Conservation (phyloP, 768 basidiomycete species). For the Psilocybe subaeruginosa region DNA sequence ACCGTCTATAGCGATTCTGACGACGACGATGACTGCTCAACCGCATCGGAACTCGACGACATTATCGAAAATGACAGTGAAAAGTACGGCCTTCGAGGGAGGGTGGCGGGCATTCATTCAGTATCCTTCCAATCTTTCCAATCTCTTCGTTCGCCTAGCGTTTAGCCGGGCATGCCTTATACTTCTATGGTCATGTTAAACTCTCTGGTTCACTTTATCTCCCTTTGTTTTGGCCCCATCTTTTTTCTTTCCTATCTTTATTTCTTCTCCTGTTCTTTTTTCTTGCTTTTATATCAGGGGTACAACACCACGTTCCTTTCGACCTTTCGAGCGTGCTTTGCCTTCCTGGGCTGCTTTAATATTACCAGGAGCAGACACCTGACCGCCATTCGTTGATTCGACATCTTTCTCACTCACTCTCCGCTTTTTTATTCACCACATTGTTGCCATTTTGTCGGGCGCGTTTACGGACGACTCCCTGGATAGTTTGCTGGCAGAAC, state of each 20-base stretch:
- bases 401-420: slow-evolving; percentile 6
- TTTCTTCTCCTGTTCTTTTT: slow-evolving; percentile 12
- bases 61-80: slow-evolving; percentile 36
- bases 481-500: slow-evolving; percentile 5
- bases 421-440: slow-evolving; percentile 14
- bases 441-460: slow-evolving; percentile 3
- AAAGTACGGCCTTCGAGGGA: slow-evolving; percentile 41
- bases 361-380: slow-evolving; percentile 16
- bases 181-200: neutral
- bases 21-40: slow-evolving; percentile 36
- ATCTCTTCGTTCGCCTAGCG: slow-evolving; percentile 24
- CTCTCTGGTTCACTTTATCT: neutral
- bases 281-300: slow-evolving; percentile 14
- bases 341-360: slow-evolving; percentile 7
- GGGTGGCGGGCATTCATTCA: slow-evolving; percentile 42
- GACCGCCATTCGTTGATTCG: slow-evolving; percentile 25
- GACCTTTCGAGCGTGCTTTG: slow-evolving; percentile 17
- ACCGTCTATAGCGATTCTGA: slow-evolving; percentile 37
- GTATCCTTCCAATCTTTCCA: slow-evolving; percentile 38
- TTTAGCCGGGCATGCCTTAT: slow-evolving; percentile 2
- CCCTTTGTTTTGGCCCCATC: neutral
- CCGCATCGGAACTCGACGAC: slow-evolving; percentile 42
- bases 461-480: neutral
- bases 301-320: slow-evolving; percentile 30
- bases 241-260: slow-evolving; percentile 12